phyloP scores from a whole-genome alignment of 139 green algal genomes.

The Zygnema cylindricum region DNA sequence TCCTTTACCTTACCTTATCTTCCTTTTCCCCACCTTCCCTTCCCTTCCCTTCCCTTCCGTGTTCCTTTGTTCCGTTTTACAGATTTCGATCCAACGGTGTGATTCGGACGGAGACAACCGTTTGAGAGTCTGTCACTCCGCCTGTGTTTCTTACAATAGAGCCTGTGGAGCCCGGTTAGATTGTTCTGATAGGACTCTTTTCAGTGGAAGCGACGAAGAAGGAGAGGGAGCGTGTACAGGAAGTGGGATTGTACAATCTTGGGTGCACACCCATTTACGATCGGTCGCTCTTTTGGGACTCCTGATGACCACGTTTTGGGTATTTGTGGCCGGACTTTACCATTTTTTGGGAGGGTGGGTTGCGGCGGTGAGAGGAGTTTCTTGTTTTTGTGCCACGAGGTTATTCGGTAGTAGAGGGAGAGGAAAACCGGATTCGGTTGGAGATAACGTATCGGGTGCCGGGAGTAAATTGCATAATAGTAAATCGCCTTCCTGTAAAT shows the following conservation, averaged over 20 bases:
- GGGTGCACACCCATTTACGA: not conserved
- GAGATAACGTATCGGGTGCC: too few species aligned
- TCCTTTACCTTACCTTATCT: too few species aligned
- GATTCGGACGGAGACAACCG: slow-evolving; percentile 42
- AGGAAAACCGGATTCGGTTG: too few species aligned
- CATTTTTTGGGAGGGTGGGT: not conserved
- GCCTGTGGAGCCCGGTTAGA: slow-evolving; percentile 25
- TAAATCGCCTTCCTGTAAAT: too few species aligned
- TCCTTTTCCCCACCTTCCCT: too few species aligned
- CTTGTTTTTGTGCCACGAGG: too few species aligned
- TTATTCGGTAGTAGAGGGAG: too few species aligned
- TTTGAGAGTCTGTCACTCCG: slow-evolving; percentile 43
- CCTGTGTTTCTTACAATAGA: slow-evolving; percentile 31
- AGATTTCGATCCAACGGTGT: slow-evolving; percentile 50
- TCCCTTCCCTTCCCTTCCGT: too few species aligned
- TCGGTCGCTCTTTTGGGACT: not conserved
- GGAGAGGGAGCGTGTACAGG: slow-evolving; percentile 32
- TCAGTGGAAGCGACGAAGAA: not conserved
- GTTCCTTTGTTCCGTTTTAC: too few species aligned
- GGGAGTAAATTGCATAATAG: too few species aligned
- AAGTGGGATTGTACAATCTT: not conserved
- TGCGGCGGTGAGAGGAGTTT: too few species aligned
- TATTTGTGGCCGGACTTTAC: not conserved
- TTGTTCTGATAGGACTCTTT: slow-evolving; percentile 30
- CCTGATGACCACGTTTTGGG: not conserved